A percentile compares a stretch with the other conserved stretches of the same genome.
phyloP scores from a whole-genome alignment of 345 rosid species.

The Nephelium lappaceum region DNA sequence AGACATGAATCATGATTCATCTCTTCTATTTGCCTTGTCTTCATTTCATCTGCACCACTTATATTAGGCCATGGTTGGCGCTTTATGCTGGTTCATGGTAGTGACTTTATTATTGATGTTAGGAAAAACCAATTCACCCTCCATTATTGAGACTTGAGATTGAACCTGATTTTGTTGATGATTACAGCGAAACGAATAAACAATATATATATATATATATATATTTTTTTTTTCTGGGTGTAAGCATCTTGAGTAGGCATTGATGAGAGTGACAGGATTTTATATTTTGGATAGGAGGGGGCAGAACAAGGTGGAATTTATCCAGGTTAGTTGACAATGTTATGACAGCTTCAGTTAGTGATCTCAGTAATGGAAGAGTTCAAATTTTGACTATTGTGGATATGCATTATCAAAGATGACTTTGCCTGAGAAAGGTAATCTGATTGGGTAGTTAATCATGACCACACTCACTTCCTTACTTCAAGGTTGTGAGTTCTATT shows the following conservation, averaged over 20 bases:
- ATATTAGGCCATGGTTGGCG: conserved; percentile 26
- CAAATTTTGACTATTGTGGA: no score
- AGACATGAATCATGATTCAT: background rate
- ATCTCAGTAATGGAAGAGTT: no score
- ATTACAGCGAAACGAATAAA: no score
- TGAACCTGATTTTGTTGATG: no score
- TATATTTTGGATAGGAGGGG: conserved; percentile 45
- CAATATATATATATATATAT: no score
- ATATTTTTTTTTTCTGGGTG: background rate
- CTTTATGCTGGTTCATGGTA: conserved; percentile 31
- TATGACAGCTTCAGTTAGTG: no score
- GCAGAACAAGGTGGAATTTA: conserved; percentile 9
- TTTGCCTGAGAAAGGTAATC: no score
- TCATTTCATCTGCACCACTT: conserved; percentile 4
- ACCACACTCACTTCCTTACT: no score
- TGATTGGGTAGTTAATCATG: no score
- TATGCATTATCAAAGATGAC: no score
- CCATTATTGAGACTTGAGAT: background rate
- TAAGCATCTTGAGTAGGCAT: conserved; percentile 43
- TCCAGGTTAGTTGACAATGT: conserved; percentile 24
- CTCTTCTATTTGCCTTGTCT: background rate
- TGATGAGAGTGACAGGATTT: conserved; percentile 44
- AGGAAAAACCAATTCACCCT: conserved; percentile 27
- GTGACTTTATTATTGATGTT: conserved; percentile 19
- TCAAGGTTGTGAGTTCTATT: no score